Evolutionary conservation across 2,329 filamentous ascomycete genomes (phyloP), one percentile per base, ranked within the genome.

Genomic region (Talaromyces marneffei): DNA sequence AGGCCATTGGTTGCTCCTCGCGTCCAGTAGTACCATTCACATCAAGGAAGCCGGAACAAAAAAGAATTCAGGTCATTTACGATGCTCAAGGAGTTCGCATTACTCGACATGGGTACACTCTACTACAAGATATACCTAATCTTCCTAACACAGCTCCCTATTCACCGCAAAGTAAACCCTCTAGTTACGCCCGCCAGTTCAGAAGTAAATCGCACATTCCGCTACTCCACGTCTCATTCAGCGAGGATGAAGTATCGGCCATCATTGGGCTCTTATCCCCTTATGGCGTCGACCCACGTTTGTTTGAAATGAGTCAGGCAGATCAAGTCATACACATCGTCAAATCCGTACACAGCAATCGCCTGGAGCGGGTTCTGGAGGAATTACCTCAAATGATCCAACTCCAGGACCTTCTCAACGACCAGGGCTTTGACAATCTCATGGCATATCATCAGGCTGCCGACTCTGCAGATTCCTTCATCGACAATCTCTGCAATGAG

Each of bases 191-290:
- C 8, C 55, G 31, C 16, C 61, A 54, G 23, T 42, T 62, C 33
- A 62, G 35, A 23, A 29, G 8, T 4, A 16, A 55, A 7, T 31
- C 40, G 4, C 18, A 50, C n/a, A 42, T 29, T 10, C 44, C 44
- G 12, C 57, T 71, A 9, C 52, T 69, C 10, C 70, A 72, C 63
- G 64, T 69, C 40, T 67, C 70, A 48, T 71, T 72, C 50, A 65
- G 66, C 23, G 31, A 61, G 14, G 44, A 57, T 2, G 70, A 72
- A 62, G 62, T 68, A 52, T 55, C 56, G 20, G 66, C 67, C 12
- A 54, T 71, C 20, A 53, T 69, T 33, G 27, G 54, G 9, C 48
- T 69, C 3, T 18, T 70, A 53, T 59, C 52, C n/a, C 52, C 52
- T 64, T 48, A 63, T 60, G 60, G 62, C 3, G 50, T 59, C 39